Evolutionary conservation across 1,284 basidiomycete species (phyloP), one percentile per base, ranked within the genome.

Genomic region (Xerocomus nothofagi): DNA sequence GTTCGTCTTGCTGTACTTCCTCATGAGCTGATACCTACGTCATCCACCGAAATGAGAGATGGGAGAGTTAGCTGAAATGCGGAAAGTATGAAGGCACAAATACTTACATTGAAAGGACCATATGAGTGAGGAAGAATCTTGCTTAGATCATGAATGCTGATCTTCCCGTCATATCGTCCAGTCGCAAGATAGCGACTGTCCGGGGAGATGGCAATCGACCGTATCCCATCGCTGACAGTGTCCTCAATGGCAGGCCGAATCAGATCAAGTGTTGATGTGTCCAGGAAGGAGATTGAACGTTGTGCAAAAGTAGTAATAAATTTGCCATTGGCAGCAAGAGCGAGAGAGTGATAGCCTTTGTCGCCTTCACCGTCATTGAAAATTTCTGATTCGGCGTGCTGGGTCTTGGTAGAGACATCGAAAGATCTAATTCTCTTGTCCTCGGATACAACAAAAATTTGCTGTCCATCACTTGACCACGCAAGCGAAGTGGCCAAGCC

Each of bases 401-500:
- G 24, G 6, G n/a, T 17, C 5, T 34, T 34, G 1, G 21, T 24
- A 1, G 42, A 26, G 2, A 9, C 8, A 7, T 14, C 1, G 6
- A 43, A 44, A 1, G 12, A 44, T 2, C 8, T 15, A 12, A 44
- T 20, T 11, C 7, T 44, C 6, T 40, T 18, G n/a, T 15, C 23
- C 0, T 11, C 2, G 0, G 17, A 26, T 1, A 1, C 3, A 0
- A 3, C 6, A 1, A 44, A 24, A 0, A 44, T 18, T 20, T 26
- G n/a, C n/a, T 6, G 34, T 1, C 14, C 17, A 4, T 40, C n/a
- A 2, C 7, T 14, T 6, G 36, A 26, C 42, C 42, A 44, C 0
- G 23, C 34, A 14, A 44, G 11, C 1, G n/a, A 34, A 40, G 23
- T 42, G n/a, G n/a, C n/a, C n/a, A n/a, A n/a, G n/a, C n/a, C n/a